phyloP scores from a whole-genome alignment of 768 basidiomycete species.

The Coprinopsis sp. region DNA sequence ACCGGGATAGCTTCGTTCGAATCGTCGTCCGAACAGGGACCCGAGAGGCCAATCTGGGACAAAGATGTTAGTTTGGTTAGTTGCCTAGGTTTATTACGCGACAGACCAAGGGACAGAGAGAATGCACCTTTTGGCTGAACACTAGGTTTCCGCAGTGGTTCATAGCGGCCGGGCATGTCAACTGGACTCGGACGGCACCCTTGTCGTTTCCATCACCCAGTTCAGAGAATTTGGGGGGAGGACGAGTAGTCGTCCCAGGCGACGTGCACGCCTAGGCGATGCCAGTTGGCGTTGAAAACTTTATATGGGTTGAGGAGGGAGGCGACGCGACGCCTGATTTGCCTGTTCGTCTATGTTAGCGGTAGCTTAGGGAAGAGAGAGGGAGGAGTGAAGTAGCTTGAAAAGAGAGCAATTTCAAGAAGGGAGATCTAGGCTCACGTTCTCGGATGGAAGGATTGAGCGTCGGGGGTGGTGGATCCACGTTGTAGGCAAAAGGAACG shows the following conservation, averaged over 20 bases:
- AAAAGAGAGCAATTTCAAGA: slow-evolving; percentile 92
- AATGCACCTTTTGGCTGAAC: slow-evolving; percentile 52
- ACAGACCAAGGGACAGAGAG: too few species aligned
- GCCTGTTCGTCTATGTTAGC: too few species aligned
- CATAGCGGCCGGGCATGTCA: slow-evolving; percentile 75
- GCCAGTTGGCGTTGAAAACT: slow-evolving; percentile 89
- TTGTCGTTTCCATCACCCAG: too few species aligned
- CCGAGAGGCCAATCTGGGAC: slow-evolving; percentile 34
- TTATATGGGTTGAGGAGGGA: slow-evolving; percentile 78
- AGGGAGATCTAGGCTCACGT: slow-evolving; percentile 98
- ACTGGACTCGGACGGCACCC: slow-evolving; percentile 60
- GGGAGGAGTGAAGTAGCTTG: too few species aligned
- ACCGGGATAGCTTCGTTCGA: too few species aligned
- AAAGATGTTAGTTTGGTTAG: too few species aligned
- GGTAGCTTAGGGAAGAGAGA: too few species aligned
- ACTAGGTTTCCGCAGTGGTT: slow-evolving; percentile 59
- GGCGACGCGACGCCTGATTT: slow-evolving; percentile 84
- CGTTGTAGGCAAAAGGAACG: too few species aligned
- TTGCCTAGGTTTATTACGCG: too few species aligned
- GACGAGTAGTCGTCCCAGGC: too few species aligned
- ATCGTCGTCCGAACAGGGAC: background rate
- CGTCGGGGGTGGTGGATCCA: slow-evolving; percentile 61
- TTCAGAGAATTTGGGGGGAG: too few species aligned
- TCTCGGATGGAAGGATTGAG: slow-evolving; percentile 76
- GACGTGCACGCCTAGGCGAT: slow-evolving; percentile 80